Evolutionary conservation across 306 rosid species (phyloP).

Genomic region (Cucumis hystrix): DNA sequence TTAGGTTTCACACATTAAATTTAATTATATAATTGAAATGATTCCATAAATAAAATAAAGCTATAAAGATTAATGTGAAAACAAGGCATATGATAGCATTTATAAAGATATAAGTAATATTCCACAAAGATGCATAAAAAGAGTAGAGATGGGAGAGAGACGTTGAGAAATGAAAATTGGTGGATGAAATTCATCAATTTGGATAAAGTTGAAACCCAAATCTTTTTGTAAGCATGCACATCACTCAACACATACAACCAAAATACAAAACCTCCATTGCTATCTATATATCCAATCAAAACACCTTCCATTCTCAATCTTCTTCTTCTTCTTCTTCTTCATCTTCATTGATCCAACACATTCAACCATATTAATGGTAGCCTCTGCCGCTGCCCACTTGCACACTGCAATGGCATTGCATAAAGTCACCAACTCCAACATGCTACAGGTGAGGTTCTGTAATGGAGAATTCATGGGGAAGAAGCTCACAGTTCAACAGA

Average conservation of each 20-base stretch:
- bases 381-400: constrained; percentile 15
- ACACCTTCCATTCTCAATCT: background rate
- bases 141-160: background rate
- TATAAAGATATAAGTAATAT: too few relatives aligned
- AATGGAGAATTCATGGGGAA: constrained; percentile 38
- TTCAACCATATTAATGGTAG: constrained; percentile 13
- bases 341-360: background rate
- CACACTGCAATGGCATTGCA: background rate
- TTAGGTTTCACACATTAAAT: too few relatives aligned
- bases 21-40: too few relatives aligned
- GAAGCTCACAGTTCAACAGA: constrained; percentile 16
- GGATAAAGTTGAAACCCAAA: constrained; percentile 28
- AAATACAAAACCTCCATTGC: background rate
- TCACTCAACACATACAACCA: background rate
- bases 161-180: background rate
- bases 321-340: background rate
- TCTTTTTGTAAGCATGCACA: constrained; percentile 7
- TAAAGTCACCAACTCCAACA: constrained; percentile 8
- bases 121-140: too few relatives aligned
- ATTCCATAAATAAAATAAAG: too few relatives aligned
- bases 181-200: constrained; percentile 9
- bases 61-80: too few relatives aligned
- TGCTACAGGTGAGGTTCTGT: constrained; percentile 17
- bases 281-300: background rate
- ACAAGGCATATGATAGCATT: too few relatives aligned